Conservation (phyloP, 257 asterid species). For the Solanum clarkiae region DNA sequence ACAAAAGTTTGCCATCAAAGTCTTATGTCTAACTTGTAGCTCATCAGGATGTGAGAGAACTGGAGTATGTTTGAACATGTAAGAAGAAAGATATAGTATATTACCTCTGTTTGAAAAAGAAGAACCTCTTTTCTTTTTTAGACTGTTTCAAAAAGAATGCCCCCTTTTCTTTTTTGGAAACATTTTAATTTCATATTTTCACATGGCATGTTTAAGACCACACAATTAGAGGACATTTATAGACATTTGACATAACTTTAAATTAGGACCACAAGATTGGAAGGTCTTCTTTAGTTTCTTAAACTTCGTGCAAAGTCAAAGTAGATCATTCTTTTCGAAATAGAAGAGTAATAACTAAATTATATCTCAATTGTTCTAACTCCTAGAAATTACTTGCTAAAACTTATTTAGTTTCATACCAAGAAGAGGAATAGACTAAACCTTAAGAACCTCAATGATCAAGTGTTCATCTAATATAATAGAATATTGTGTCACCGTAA, state of each 20-base stretch:
- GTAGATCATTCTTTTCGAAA: too few species aligned
- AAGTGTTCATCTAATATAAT: neutral
- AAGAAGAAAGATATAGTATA: neutral
- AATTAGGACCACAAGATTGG: too few species aligned
- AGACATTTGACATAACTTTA: too few species aligned
- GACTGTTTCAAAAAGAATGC: too few species aligned
- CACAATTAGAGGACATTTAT: too few species aligned
- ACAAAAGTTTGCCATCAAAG: neutral
- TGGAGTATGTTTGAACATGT: neutral
- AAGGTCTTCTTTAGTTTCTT: too few species aligned
- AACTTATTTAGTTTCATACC: neutral
- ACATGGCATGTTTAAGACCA: too few species aligned
- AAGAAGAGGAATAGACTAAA: neutral
- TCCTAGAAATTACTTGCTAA: neutral
- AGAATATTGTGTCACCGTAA: neutral
- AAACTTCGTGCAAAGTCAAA: too few species aligned
- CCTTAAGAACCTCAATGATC: neutral
- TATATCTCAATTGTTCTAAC: neutral
- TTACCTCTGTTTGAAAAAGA: too few species aligned
- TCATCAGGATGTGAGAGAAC: neutral
- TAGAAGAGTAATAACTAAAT: neutral
- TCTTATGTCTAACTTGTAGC: neutral
- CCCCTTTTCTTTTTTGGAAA: too few species aligned
- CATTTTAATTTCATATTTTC: too few species aligned
- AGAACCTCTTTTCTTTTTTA: too few species aligned